phyloP scores from a whole-genome alignment of 768 basidiomycete genomes.

The Rhizopogon sp. region DNA sequence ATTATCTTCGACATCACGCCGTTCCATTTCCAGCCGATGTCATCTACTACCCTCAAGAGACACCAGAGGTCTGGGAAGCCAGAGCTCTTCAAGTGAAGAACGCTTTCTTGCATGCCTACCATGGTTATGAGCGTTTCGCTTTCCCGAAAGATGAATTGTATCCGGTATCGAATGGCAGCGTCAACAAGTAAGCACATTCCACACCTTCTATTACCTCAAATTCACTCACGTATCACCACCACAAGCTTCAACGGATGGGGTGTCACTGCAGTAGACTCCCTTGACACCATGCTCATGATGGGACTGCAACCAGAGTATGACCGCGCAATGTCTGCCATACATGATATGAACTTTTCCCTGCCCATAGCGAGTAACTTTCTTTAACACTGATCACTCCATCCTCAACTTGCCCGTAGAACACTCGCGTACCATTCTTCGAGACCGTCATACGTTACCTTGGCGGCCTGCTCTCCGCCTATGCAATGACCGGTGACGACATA shows the following conservation, averaged over 20 bases:
- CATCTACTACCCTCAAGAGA: slow-evolving; percentile 18
- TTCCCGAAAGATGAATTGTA: slow-evolving; percentile 58
- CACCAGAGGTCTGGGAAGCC: slow-evolving; percentile 41
- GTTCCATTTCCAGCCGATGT: slow-evolving; percentile 8
- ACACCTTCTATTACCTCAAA: background rate
- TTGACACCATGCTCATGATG: slow-evolving; percentile 86
- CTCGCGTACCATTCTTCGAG: slow-evolving; percentile 63
- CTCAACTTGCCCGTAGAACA: slow-evolving; percentile 16
- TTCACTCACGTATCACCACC: background rate
- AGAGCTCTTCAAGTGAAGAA: slow-evolving; percentile 52
- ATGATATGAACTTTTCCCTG: slow-evolving; percentile 44
- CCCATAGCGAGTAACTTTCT: slow-evolving; percentile 30
- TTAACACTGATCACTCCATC: background rate
- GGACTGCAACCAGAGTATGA: slow-evolving; percentile 66
- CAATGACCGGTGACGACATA: slow-evolving; percentile 59
- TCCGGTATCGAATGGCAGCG: slow-evolving; percentile 42
- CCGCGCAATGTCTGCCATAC: slow-evolving; percentile 53
- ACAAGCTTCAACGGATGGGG: slow-evolving; percentile 81
- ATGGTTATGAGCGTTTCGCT: slow-evolving; percentile 58
- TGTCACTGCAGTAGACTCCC: slow-evolving; percentile 70
- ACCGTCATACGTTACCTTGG: slow-evolving; percentile 90
- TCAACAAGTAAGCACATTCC: slow-evolving; percentile 43
- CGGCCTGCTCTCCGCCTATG: slow-evolving; percentile 79
- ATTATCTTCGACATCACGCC: background rate
- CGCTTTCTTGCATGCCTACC: slow-evolving; percentile 66